Conservation (phyloP, 345 rosid species). For the Reutealis trisperma region DNA sequence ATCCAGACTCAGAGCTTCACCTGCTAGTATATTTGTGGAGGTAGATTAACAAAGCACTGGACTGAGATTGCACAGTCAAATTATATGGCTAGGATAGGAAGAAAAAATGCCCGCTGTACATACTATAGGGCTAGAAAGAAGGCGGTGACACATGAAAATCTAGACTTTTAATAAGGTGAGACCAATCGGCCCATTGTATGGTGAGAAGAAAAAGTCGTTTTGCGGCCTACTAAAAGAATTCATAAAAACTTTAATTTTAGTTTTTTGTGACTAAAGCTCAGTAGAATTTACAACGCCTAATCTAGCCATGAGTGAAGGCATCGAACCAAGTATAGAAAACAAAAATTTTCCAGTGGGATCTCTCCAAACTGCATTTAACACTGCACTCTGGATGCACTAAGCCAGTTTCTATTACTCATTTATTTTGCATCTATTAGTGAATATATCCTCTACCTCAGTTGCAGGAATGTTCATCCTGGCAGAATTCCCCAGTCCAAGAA, state of each 20-base stretch:
- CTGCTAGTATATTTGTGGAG: too few species aligned
- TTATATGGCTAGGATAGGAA: neutral
- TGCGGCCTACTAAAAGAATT: too few species aligned
- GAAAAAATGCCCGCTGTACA: neutral
- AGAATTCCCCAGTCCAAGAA: slow-evolving; percentile 74
- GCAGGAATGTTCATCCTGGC: slow-evolving; percentile 95
- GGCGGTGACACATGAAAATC: neutral
- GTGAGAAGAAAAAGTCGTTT: too few species aligned
- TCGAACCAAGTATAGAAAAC: neutral
- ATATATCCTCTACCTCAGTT: slow-evolving; percentile 53
- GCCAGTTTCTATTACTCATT: neutral
- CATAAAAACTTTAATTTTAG: neutral
- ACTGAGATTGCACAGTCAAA: neutral
- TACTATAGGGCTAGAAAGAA: neutral
- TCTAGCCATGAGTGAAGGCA: neutral
- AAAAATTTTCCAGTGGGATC: neutral
- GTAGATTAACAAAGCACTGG: too few species aligned
- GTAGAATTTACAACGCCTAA: neutral
- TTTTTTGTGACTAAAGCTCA: neutral
- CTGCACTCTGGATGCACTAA: neutral
- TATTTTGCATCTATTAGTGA: neutral
- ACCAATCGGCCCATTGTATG: too few species aligned
- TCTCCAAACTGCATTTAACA: neutral
- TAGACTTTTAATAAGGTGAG: too few species aligned
- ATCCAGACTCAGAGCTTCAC: too few species aligned